Base-by-base conservation (phyloP, 2,329 filamentous ascomycete species). In the Macrophomina tecta region DNA sequence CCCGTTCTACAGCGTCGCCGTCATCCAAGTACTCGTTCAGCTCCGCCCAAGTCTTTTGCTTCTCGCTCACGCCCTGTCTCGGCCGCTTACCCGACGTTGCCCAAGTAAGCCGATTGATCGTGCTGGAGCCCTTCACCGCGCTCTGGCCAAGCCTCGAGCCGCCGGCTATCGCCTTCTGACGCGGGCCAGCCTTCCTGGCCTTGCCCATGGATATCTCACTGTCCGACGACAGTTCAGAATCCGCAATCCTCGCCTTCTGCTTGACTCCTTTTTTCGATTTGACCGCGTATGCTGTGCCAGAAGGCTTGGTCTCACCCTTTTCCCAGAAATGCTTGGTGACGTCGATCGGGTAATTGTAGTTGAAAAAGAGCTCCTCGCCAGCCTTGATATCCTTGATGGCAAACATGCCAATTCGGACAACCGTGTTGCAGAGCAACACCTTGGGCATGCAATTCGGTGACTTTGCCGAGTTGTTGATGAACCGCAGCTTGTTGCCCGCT, bases 291-390 rank as follows among this genome's bases (percentile, higher is more conserved):
- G 63, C 58, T 28, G 30, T 38, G 45, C 58, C 58, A 11, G 45
- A 9, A 5, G n/a, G 9, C 5, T 58, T 42, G 42, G 45, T 28
- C 45, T 49, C 30, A 11, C 58, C 32, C 30, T 49, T 66, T 53
- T 66, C 45, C 53, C 53, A 61, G 38, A 65, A 65, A 46, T 56
- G 14, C 38, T 58, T 56, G 14, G 63, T 65, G 48, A 64, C 36
- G 32, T 65, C 42, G 2, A 45, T 28, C 23, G 63, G 52, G 11
- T 55, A 58, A 32, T 62, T 90, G 72, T 96, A 95, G 74, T 94
- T 87, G 77, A 94, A 96, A 74, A 93, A 91, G 0, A 96, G 80
- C 77, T 95, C 92, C 68, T 93, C 89, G 30, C 92, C 92, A 3
- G 86, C 83, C 67, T 85, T 83, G 73, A 95, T 90, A 48, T 90